Evolutionary conservation across 2,329 filamentous ascomycete genomes (phyloP).

Genomic region (Penicillium expansum): DNA sequence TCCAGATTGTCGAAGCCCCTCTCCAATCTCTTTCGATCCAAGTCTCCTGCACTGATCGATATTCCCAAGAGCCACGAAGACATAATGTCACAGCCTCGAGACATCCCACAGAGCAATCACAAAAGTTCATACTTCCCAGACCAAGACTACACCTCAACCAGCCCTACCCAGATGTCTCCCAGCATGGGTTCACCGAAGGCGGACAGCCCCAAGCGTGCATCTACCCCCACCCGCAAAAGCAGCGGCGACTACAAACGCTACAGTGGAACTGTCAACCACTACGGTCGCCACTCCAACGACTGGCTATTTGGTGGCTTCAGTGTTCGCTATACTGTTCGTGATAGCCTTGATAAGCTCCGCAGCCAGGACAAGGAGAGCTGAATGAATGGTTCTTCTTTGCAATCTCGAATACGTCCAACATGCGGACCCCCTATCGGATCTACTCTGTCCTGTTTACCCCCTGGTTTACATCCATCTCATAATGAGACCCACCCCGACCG

Average conservation of each 20-base stretch:
- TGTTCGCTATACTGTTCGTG: conserved; percentile 46
- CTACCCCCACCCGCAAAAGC: conserved; percentile 26
- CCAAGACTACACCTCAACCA: conserved; percentile 16
- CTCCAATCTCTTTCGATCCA: conserved; percentile 22
- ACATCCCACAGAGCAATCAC: conserved; percentile 19
- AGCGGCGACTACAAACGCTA: conserved; percentile 40
- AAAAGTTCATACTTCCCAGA: conserved; percentile 13
- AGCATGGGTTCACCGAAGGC: conserved; percentile 14
- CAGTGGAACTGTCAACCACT: conserved; percentile 44
- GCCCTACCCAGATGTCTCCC: conserved; percentile 23
- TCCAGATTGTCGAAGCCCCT: conserved; percentile 14
- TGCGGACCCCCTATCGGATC: background rate
- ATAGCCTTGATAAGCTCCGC: conserved; percentile 39
- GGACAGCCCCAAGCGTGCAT: conserved; percentile 18
- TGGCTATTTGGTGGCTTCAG: conserved; percentile 53
- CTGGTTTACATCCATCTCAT: background rate
- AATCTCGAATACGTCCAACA: background rate
- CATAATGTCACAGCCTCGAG: conserved; percentile 10
- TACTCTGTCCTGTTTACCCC: background rate
- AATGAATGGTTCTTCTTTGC: conserved; percentile 1
- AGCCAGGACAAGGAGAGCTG: conserved; percentile 29
- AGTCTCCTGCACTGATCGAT: conserved; percentile 22
- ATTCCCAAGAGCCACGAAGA: conserved; percentile 13
- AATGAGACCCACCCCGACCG: background rate
- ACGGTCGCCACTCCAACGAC: conserved; percentile 51